Conservation (phyloP, 192 early-diverging fungal genomes). For the Rhizoclosmatium sp. region DNA sequence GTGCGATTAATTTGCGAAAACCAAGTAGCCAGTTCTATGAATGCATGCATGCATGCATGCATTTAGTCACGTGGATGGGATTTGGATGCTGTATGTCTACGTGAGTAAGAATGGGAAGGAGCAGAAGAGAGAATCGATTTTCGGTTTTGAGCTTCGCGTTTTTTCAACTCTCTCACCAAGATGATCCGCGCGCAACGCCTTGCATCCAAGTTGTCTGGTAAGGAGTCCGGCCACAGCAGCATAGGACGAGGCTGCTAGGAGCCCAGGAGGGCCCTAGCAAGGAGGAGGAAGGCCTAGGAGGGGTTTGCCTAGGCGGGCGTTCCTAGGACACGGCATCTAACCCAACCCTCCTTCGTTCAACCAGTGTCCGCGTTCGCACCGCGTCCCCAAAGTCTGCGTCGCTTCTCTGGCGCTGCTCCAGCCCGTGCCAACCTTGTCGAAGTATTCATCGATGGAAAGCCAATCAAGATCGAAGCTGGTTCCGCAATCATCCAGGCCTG, state of each 20-base stretch:
- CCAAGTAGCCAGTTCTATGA: too few species aligned
- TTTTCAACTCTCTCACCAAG: background rate
- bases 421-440: conserved; percentile 42
- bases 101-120: too few species aligned
- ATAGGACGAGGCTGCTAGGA: background rate
- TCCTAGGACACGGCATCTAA: background rate
- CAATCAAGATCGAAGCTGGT: conserved; percentile 90
- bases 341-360: background rate
- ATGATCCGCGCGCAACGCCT: conserved; percentile 4
- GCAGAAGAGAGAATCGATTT: background rate
- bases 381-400: conserved; percentile 8
- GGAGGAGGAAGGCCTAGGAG: background rate
- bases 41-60: too few species aligned
- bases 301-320: background rate
- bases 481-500: conserved; percentile 97
- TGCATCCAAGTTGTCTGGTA: conserved; percentile 6
- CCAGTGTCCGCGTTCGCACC: background rate
- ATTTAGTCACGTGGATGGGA: too few species aligned
- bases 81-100: too few species aligned
- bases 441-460: conserved; percentile 86
- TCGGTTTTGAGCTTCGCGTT: background rate
- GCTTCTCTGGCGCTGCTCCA: conserved; percentile 4
- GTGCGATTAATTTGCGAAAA: too few species aligned
- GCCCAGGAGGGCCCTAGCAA: background rate
- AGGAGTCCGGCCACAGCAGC: background rate